Conservation (phyloP, 805 yeast genomes). For the Ascoidea asiatica region DNA sequence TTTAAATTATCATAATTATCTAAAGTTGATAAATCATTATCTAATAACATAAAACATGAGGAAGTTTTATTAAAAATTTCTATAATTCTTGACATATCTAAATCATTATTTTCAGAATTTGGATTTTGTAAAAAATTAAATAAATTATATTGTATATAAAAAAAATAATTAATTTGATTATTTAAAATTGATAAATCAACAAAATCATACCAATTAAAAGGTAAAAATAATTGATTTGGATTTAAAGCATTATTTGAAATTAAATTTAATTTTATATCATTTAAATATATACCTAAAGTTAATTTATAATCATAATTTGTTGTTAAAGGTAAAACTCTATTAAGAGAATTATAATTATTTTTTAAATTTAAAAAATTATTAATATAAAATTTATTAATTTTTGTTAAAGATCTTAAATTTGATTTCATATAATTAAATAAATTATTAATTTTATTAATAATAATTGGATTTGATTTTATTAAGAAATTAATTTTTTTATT, state of each 20-base stretch:
- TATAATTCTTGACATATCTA: background rate
- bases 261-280: background rate
- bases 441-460: too few species aligned
- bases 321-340: background rate
- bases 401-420: background rate
- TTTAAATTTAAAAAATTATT: too few species aligned
- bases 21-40: too few species aligned
- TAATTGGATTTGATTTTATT: background rate
- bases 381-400: too few species aligned
- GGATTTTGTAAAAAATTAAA: too few species aligned
- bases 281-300: background rate
- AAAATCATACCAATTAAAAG: slow-evolving; percentile 9
- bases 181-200: slow-evolving; percentile 4
- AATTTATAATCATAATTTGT: background rate
- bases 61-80: background rate
- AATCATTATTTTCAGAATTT: slow-evolving; percentile 1
- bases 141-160: slow-evolving; percentile 1
- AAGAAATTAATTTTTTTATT: too few species aligned
- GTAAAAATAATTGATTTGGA: slow-evolving; percentile 1
- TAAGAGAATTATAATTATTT: background rate
- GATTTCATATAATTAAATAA: too few species aligned
- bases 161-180: slow-evolving; percentile 3
- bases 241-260: background rate
- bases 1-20: background rate
- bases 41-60: background rate